Percentiles rank a stretch among this genome's conserved stretches.
phyloP scores from a whole-genome alignment of 2,329 filamentous ascomycete genomes.

The Lasiodiplodia hormozganensis region DNA sequence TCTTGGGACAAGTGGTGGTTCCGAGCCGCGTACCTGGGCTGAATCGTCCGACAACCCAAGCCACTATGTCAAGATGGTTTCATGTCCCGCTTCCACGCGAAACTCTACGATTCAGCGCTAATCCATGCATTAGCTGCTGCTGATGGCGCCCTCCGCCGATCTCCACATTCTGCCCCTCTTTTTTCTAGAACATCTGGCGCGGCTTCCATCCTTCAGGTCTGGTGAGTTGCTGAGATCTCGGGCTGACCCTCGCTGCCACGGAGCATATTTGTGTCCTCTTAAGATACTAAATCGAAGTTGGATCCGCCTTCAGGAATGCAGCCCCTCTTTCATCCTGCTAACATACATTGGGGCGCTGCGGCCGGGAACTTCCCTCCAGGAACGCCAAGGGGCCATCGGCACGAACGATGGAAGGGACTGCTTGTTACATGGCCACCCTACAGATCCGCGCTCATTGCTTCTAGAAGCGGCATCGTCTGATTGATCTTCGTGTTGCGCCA shows the following conservation, averaged over 20 bases:
- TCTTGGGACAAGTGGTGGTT: constrained; percentile 28
- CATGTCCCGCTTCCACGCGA: constrained; percentile 46
- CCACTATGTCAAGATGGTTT: constrained; percentile 38
- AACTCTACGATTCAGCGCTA: constrained; percentile 33
- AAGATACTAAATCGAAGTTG: background rate
- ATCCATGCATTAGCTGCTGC: constrained; percentile 20
- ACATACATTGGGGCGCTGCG: background rate
- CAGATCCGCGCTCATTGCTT: background rate
- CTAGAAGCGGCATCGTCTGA: background rate
- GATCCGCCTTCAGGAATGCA: background rate
- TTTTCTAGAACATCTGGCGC: constrained; percentile 21
- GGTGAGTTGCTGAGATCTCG: background rate
- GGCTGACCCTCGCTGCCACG: background rate
- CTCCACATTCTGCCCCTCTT: constrained; percentile 22
- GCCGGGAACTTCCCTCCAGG: constrained; percentile 8
- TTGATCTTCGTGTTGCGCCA: constrained; percentile 1
- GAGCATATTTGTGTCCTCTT: background rate
- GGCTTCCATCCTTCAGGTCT: constrained; percentile 11
- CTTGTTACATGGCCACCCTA: constrained; percentile 19
- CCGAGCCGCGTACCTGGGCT: constrained; percentile 24
- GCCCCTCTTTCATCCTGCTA: constrained; percentile 3
- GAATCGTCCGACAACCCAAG: constrained; percentile 31
- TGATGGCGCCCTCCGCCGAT: constrained; percentile 20
- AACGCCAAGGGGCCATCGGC: background rate
- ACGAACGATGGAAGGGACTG: constrained; percentile 14